Conservation (phyloP, 2,329 filamentous ascomycete genomes). For the Ophiobolus disseminans region DNA sequence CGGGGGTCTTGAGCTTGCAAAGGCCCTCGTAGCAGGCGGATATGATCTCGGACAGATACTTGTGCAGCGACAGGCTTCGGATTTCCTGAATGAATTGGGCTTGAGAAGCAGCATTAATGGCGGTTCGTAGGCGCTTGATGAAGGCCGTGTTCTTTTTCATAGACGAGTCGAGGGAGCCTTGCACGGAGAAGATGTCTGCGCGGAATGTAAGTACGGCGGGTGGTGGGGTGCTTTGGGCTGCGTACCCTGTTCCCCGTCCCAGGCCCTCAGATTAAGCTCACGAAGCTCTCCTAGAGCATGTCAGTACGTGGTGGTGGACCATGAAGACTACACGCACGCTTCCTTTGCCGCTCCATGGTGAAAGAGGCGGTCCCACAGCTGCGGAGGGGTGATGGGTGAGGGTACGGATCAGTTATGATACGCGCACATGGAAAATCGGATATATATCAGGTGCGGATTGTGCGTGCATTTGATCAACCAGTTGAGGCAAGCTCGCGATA, state of each 20-base stretch:
- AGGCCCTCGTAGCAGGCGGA: slow-evolving; percentile 94
- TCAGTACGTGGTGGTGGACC: slow-evolving; percentile 24
- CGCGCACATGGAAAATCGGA: slow-evolving; percentile 44
- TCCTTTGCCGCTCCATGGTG: slow-evolving; percentile 59
- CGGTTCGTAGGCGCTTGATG: slow-evolving; percentile 93
- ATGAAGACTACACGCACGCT: slow-evolving; percentile 46
- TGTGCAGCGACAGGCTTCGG: slow-evolving; percentile 86
- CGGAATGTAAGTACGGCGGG: slow-evolving; percentile 25
- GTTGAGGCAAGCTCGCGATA: slow-evolving; percentile 26
- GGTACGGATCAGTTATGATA: slow-evolving; percentile 42
- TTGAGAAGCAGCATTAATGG: slow-evolving; percentile 79
- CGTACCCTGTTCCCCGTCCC: slow-evolving; percentile 86
- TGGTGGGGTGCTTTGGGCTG: slow-evolving; percentile 17
- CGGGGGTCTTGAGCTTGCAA: slow-evolving; percentile 86
- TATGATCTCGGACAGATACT: slow-evolving; percentile 96
- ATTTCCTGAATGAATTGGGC: slow-evolving; percentile 89
- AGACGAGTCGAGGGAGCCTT: slow-evolving; percentile 85
- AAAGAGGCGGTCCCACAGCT: slow-evolving; percentile 35
- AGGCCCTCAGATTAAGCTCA: slow-evolving; percentile 83
- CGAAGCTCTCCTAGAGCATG: slow-evolving; percentile 78
- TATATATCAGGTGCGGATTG: slow-evolving; percentile 42
- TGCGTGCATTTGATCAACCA: slow-evolving; percentile 44
- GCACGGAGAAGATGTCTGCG: slow-evolving; percentile 78
- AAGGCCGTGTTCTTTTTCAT: slow-evolving; percentile 98
- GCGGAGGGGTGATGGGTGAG: slow-evolving; percentile 44